Conservation (phyloP, 2,329 filamentous ascomycete species). For the Clonostachys rosea region DNA sequence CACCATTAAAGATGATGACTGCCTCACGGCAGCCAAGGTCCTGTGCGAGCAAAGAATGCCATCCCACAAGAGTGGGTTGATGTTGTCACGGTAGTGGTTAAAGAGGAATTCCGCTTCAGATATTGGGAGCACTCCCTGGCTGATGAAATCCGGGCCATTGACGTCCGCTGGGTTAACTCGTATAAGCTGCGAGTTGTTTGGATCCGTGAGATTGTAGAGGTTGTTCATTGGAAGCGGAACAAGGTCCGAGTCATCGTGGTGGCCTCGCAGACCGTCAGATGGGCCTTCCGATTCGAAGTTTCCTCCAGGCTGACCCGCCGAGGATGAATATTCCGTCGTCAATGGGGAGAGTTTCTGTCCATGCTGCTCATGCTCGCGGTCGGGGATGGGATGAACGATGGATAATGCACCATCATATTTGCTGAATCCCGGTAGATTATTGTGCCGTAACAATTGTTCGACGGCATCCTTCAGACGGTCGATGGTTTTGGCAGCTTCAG, state of each 20-base stretch:
- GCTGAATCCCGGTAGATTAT: conserved; percentile 3
- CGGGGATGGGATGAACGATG: neutral
- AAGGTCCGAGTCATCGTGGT: conserved; percentile 8
- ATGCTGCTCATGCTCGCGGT: neutral
- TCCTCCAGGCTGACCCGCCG: neutral
- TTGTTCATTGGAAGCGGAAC: conserved; percentile 10
- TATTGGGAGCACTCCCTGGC: conserved; percentile 7
- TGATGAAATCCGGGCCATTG: conserved; percentile 11
- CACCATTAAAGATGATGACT: conserved; percentile 11
- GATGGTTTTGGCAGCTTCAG: conserved; percentile 4
- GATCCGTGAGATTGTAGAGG: conserved; percentile 9
- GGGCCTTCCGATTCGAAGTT: conserved; percentile 8
- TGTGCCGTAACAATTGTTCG: conserved; percentile 8
- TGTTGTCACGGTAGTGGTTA: conserved; percentile 9
- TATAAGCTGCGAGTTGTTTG: conserved; percentile 7
- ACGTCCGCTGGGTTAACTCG: conserved; percentile 10
- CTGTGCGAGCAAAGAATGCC: conserved; percentile 10
- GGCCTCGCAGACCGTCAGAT: conserved; percentile 4
- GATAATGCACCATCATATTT: neutral
- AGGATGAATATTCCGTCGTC: neutral
- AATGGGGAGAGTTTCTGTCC: conserved; percentile 2
- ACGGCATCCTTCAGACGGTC: conserved; percentile 7
- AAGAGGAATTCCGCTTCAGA: conserved; percentile 12
- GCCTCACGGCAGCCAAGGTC: conserved; percentile 6
- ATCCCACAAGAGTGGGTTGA: conserved; percentile 11